phyloP scores from a whole-genome alignment of 1,284 basidiomycete genomes.

The Heterobasidion parviporum region DNA sequence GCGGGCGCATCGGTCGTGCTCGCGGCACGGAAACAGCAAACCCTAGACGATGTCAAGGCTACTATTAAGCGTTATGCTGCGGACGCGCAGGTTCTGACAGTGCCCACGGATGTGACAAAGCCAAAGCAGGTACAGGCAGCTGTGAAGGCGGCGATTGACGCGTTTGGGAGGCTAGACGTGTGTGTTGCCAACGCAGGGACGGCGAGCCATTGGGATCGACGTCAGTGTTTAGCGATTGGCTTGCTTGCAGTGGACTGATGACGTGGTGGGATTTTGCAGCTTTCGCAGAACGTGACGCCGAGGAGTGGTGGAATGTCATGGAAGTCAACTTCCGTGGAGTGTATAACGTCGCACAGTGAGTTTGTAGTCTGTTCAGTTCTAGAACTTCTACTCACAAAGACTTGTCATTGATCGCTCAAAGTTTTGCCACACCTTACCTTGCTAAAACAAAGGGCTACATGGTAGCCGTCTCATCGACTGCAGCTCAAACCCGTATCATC shows the following conservation, averaged over 20 bases:
- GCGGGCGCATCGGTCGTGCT: constrained; percentile 9
- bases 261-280: not conserved
- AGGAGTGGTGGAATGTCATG: constrained; percentile 4
- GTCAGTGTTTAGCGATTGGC: not conserved
- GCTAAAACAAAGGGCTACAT: constrained; percentile 6
- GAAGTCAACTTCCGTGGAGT: constrained; percentile 7
- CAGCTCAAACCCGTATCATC: constrained; percentile 3
- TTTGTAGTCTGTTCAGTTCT: not conserved
- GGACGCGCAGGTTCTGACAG: not conserved
- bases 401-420: not conserved
- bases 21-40: not conserved
- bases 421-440: constrained; percentile 5
- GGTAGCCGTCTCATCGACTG: constrained; percentile 4
- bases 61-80: not conserved
- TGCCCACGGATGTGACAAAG: not conserved
- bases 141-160: constrained; percentile 6
- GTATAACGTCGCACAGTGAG: constrained; percentile 4
- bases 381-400: not conserved
- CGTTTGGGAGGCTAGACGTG: constrained; percentile 12
- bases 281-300: constrained; percentile 1
- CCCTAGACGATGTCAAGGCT: constrained; percentile 1
- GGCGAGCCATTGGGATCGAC: not conserved
- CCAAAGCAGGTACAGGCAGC: not conserved
- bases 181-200: constrained; percentile 11
- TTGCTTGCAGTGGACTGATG: not conserved